These are phyloP conservation scores for Diplodia intermedia DNA, from an alignment of 2,329 filamentous ascomycete genomes.

Conservation along the genomic window DNA sequence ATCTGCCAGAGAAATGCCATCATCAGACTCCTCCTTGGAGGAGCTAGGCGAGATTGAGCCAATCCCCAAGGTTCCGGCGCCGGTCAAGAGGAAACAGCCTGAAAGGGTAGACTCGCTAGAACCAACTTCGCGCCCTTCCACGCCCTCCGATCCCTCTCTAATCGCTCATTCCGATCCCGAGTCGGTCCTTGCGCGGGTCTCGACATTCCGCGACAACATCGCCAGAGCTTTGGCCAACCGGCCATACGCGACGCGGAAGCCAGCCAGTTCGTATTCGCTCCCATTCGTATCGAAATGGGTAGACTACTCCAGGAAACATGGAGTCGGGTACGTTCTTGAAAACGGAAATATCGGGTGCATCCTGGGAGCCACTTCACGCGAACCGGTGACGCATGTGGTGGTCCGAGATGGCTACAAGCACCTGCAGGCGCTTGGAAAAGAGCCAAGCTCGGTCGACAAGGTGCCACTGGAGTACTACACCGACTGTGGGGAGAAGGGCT, in stretches of 20 bases:
- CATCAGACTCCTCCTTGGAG: constrained; percentile 2
- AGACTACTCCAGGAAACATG: constrained; percentile 87
- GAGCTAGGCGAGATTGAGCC: constrained; percentile 16
- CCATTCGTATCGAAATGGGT: constrained; percentile 78
- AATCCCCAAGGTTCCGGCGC: neutral
- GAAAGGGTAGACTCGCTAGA: constrained; percentile 31
- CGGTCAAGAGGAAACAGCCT: constrained; percentile 11
- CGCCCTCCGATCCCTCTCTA: neutral
- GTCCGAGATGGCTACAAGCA: constrained; percentile 75
- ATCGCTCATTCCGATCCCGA: constrained; percentile 53
- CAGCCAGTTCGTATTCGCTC: constrained; percentile 61
- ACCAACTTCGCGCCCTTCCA: neutral
- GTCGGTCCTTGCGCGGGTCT: constrained; percentile 54
- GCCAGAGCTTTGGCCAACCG: constrained; percentile 52
- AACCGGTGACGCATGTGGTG: constrained; percentile 73
- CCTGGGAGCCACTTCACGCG: constrained; percentile 53
- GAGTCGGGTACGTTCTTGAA: constrained; percentile 81
- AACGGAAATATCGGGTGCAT: constrained; percentile 79
- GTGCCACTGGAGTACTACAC: constrained; percentile 74
- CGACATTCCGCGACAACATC: constrained; percentile 56
- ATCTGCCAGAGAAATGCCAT: constrained; percentile 20
- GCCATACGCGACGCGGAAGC: constrained; percentile 49
- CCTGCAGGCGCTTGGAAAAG: constrained; percentile 70
- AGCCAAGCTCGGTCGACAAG: constrained; percentile 54
- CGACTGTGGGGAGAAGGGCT: constrained; percentile 69